Percentiles rank a stretch among this genome's conserved stretches.
Conservation (phyloP, 352 stramenopile genomes). For the Bremia lactucae region DNA sequence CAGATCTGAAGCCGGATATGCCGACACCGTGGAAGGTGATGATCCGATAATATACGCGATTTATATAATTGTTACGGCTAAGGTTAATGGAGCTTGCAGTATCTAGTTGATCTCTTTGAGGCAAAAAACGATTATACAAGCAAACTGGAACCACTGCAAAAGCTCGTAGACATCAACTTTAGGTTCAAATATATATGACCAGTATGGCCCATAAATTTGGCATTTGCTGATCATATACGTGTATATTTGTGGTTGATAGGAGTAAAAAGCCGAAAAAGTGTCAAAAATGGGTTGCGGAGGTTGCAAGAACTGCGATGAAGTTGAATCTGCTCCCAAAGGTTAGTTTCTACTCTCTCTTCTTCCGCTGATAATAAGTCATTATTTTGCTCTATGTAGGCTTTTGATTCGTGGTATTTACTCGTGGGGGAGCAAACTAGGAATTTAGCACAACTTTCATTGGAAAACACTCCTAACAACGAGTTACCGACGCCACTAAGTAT, state of each 20-base stretch:
- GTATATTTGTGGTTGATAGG: slow-evolving; percentile 14
- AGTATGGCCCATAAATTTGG: not conserved
- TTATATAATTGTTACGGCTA: too few relatives aligned
- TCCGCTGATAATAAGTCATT: too few relatives aligned
- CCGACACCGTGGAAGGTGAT: slow-evolving; percentile 73
- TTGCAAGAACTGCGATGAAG: slow-evolving; percentile 39
- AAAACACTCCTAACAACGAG: slow-evolving; percentile 52
- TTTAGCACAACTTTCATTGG: slow-evolving; percentile 27
- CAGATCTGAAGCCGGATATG: slow-evolving; percentile 58
- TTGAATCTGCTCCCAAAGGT: slow-evolving; percentile 43
- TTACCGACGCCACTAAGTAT: slow-evolving; percentile 40
- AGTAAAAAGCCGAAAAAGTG: slow-evolving; percentile 64
- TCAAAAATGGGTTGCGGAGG: slow-evolving; percentile 71
- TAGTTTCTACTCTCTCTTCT: too few relatives aligned
- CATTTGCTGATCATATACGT: slow-evolving; percentile 6
- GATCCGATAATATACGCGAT: not conserved
- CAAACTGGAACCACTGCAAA: slow-evolving; percentile 60
- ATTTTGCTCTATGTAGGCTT: slow-evolving; percentile 32
- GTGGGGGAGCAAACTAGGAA: slow-evolving; percentile 23
- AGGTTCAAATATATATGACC: slow-evolving; percentile 18
- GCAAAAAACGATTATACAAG: slow-evolving; percentile 34
- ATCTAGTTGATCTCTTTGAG: slow-evolving; percentile 68
- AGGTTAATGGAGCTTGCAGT: slow-evolving; percentile 22
- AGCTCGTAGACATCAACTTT: slow-evolving; percentile 60
- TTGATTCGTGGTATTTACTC: slow-evolving; percentile 70